Conservation (phyloP, 2,329 filamentous ascomycete species). For the Aspergillus sergii region DNA sequence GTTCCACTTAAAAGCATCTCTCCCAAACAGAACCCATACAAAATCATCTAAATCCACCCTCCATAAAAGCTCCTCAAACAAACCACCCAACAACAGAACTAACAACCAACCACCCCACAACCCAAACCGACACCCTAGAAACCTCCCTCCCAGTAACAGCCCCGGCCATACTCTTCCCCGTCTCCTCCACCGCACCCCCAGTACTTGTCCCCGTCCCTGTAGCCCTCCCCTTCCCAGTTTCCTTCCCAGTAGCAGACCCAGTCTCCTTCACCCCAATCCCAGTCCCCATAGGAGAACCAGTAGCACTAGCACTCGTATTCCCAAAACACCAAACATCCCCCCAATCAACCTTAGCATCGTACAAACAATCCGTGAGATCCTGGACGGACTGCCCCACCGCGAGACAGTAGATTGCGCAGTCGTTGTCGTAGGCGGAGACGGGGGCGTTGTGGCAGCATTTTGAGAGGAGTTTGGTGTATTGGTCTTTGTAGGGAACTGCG, state of each 20-base stretch:
- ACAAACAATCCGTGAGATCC: slow-evolving; percentile 29
- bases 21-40: too few relatives aligned
- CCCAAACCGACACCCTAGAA: too few relatives aligned
- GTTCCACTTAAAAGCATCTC: too few relatives aligned
- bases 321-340: slow-evolving; percentile 30
- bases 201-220: too few relatives aligned
- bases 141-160: too few relatives aligned
- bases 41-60: too few relatives aligned
- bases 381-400: slow-evolving; percentile 27
- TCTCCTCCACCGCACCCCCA: too few relatives aligned
- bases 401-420: slow-evolving; percentile 27
- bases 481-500: slow-evolving; percentile 24
- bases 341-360: slow-evolving; percentile 24
- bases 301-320: slow-evolving; percentile 24
- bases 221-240: not conserved
- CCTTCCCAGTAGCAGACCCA: slow-evolving; percentile 1
- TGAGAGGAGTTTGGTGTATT: slow-evolving; percentile 21
- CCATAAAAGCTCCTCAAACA: too few relatives aligned
- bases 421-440: slow-evolving; percentile 22
- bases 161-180: too few relatives aligned
- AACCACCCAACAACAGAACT: too few relatives aligned
- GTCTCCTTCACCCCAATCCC: slow-evolving; percentile 3
- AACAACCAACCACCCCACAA: too few relatives aligned
- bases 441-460: slow-evolving; percentile 23
- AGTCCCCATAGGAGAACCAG: not conserved